These are phyloP conservation scores for Cladosporium oxysporum DNA, from an alignment of 2,329 filamentous ascomycete genomes.

Conservation along the genomic window DNA sequence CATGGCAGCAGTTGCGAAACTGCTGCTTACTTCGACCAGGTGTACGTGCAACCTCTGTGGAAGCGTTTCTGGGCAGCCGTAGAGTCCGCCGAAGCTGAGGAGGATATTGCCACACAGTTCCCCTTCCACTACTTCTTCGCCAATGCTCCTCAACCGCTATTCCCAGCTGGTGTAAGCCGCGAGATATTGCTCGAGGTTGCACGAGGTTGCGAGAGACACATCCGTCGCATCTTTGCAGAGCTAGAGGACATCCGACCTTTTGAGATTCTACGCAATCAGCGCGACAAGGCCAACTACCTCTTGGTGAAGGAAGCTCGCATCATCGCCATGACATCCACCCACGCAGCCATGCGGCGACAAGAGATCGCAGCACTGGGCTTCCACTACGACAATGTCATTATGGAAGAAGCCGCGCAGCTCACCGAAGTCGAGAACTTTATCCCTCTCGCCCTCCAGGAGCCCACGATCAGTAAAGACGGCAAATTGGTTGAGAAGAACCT, in stretches of 20 bases:
- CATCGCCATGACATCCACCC: conserved; percentile 97
- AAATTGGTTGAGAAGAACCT: conserved; percentile 65
- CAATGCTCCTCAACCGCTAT: conserved; percentile 82
- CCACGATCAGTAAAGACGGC: conserved; percentile 24
- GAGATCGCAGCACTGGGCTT: conserved; percentile 93
- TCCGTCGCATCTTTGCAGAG: conserved; percentile 87
- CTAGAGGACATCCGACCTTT: conserved; percentile 92
- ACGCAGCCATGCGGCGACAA: conserved; percentile 88
- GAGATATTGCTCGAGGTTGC: conserved; percentile 73
- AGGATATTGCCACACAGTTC: conserved; percentile 70
- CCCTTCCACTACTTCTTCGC: conserved; percentile 88
- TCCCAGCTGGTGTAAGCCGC: conserved; percentile 65
- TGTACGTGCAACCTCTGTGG: conserved; percentile 89
- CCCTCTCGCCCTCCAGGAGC: conserved; percentile 84
- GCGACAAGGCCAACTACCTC: conserved; percentile 94
- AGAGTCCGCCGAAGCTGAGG: conserved; percentile 55
- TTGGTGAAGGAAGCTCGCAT: conserved; percentile 95
- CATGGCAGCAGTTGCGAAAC: conserved; percentile 96
- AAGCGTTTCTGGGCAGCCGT: conserved; percentile 73
- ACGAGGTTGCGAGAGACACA: conserved; percentile 82
- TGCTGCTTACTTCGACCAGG: conserved; percentile 91
- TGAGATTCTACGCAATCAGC: conserved; percentile 83
- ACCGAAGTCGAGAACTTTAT: conserved; percentile 98
- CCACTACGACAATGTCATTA: conserved; percentile 94
- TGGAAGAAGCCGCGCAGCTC: conserved; percentile 98